These are phyloP conservation scores for Oryza glumipatula DNA, from an alignment of 176 grass and related monocot species.

Conservation along the genomic window DNA sequence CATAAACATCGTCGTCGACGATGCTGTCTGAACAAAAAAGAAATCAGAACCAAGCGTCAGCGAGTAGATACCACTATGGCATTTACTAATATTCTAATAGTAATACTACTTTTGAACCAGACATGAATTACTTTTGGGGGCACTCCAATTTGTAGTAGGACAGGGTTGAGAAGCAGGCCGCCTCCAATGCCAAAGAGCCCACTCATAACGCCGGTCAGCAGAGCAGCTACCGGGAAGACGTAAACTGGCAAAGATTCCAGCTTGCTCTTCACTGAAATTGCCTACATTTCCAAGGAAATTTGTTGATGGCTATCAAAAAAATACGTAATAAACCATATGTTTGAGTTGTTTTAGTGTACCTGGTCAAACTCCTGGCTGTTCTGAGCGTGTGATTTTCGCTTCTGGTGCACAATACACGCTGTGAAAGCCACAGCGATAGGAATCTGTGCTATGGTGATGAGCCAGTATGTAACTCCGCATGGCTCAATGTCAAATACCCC, in stretches of 20 bases:
- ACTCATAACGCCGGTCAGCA: constrained; percentile 60
- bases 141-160: constrained; percentile 64
- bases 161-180: constrained; percentile 71
- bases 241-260: constrained; percentile 51
- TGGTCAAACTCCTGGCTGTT: constrained; percentile 10
- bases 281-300: background rate
- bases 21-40: constrained; percentile 24
- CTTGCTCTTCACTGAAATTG: constrained; percentile 24
- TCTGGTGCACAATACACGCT: constrained; percentile 49
- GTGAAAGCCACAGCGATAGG: constrained; percentile 68
- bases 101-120: background rate
- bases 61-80: background rate
- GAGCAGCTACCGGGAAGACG: constrained; percentile 54
- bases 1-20: constrained; percentile 50
- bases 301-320: background rate
- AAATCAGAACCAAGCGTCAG: background rate
- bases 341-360: constrained; percentile 7
- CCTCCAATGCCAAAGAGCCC: constrained; percentile 78
- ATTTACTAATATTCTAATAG: too few relatives aligned
- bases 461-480: constrained; percentile 65
- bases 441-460: constrained; percentile 61
- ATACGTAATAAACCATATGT: background rate
- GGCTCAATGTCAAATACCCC: constrained; percentile 56
- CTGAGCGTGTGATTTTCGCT: constrained; percentile 36
- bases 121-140: constrained; percentile 51